Evolutionary conservation across 106 monocot species (phyloP), one percentile per base, ranked within the genome.

Genomic region (Dendrobium chrysotoxum): DNA sequence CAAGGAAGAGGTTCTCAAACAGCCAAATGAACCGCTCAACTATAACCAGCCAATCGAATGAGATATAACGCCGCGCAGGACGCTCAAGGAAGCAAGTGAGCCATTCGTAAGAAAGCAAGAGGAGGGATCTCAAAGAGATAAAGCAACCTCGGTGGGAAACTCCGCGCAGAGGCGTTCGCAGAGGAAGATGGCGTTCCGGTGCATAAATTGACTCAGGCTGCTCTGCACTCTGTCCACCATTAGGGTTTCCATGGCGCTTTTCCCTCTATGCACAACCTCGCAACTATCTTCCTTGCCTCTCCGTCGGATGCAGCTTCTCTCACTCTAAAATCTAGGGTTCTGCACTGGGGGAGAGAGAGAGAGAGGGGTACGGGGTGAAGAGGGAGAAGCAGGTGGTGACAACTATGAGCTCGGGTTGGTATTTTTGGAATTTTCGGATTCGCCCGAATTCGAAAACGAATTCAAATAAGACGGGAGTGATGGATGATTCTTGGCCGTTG

Each of bases 141-240:
- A 50, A 41, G 7, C 9, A 53, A 95, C 95, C 95, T 97, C 97
- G 67, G 90, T 80, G 5, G 97, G 97, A 83, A 89, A 97, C 87
- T 97, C 89, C 17, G 97, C 94, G 82, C 94, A 97, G 78, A 97
- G 91, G 47, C 97, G 97, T 89, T 97, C 94, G 90, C 97, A 94
- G 86, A 97, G 86, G 83, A 97, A 97, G 75, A 97, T 86, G 82
- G 97, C 97, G 85, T 97, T 97, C 45, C 86, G 84, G 83, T 84
- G 83, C 94, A 97, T 92, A 80, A 97, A 94, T 47, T 83, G 86
- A 46, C 88, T 86, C 28, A 97, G 88, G 80, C 97, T 97, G 85
- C 86, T 91, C 84, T 92, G 90, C 11, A 97, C 94, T 76, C 90
- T 86, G 53, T 94, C 94, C 84, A 88, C 89, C 89, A 97, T 90